These are phyloP conservation scores for Xylaria sp. DNA, from an alignment of 2,329 filamentous ascomycete species.

Conservation along the genomic window DNA sequence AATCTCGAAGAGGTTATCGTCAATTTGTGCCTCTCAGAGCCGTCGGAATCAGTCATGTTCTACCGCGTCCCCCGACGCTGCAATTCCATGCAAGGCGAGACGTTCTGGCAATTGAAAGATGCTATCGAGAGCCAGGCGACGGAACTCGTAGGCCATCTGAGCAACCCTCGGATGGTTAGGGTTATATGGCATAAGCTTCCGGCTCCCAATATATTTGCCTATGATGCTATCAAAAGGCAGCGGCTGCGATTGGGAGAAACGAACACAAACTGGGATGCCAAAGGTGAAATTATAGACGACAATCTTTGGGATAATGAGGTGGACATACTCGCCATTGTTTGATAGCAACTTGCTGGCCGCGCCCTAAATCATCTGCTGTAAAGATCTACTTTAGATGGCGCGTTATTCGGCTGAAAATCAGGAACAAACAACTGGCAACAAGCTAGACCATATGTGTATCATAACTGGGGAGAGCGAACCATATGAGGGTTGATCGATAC, in stretches of 20 bases:
- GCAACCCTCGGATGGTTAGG: not conserved
- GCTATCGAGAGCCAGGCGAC: slow-evolving; percentile 1
- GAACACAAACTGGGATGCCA: not conserved
- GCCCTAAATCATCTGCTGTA: not conserved
- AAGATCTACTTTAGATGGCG: not conserved
- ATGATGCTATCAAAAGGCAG: not conserved
- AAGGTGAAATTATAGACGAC: not conserved
- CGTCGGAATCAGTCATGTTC: slow-evolving; percentile 3
- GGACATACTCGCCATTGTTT: not conserved
- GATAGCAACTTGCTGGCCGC: not conserved
- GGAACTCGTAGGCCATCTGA: not conserved
- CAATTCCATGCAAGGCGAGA: not conserved
- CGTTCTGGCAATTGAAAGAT: not conserved
- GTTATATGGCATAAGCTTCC: slow-evolving; percentile 5
- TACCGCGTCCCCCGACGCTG: not conserved
- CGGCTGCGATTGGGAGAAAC: not conserved
- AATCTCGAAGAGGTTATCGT: not conserved
- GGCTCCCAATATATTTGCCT: not conserved
- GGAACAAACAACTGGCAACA: not conserved
- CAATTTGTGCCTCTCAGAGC: not conserved
- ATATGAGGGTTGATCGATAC: too few relatives aligned
- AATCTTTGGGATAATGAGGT: not conserved
- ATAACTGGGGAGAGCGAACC: too few relatives aligned
- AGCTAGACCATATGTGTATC: too few relatives aligned
- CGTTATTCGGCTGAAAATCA: not conserved